phyloP scores from a whole-genome alignment of 768 basidiomycete genomes.

The Amanita pseudoporphyria region DNA sequence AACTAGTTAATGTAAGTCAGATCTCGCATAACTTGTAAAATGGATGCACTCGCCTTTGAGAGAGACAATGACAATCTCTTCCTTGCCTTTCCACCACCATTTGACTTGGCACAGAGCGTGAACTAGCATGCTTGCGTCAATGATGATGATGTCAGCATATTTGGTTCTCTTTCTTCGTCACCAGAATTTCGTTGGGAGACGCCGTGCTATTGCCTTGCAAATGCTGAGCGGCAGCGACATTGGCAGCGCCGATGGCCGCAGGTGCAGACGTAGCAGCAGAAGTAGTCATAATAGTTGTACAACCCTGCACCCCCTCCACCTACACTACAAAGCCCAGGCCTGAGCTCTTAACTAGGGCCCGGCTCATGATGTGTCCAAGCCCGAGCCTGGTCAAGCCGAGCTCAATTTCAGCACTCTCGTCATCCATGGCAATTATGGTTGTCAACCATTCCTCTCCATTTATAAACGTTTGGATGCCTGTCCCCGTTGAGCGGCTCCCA shows the following conservation, averaged over 20 bases:
- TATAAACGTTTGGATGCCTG: no score
- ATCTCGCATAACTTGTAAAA: conserved; percentile 61
- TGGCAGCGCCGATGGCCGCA: not conserved
- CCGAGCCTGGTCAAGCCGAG: no score
- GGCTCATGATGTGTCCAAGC: no score
- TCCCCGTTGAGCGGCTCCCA: no score
- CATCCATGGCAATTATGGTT: no score
- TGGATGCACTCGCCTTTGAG: conserved; percentile 61
- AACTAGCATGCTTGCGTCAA: conserved; percentile 77
- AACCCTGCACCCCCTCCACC: no score
- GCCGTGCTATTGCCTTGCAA: conserved; percentile 10
- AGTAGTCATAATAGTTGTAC: no score
- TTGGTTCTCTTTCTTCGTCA: conserved; percentile 39
- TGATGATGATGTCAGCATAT: conserved; percentile 67
- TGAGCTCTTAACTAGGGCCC: no score
- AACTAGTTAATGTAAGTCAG: conserved; percentile 84
- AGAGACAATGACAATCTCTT: conserved; percentile 76
- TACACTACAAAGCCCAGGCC: no score
- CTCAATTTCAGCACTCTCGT: no score
- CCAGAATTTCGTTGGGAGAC: conserved; percentile 20
- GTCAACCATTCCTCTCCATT: no score
- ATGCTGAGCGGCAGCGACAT: not conserved
- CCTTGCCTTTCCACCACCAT: conserved; percentile 69
- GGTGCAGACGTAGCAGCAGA: not conserved
- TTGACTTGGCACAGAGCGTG: conserved; percentile 72